Base-by-base conservation (phyloP, 371 early-diverging fungal genomes). In the Umbelopsis sp. region DNA sequence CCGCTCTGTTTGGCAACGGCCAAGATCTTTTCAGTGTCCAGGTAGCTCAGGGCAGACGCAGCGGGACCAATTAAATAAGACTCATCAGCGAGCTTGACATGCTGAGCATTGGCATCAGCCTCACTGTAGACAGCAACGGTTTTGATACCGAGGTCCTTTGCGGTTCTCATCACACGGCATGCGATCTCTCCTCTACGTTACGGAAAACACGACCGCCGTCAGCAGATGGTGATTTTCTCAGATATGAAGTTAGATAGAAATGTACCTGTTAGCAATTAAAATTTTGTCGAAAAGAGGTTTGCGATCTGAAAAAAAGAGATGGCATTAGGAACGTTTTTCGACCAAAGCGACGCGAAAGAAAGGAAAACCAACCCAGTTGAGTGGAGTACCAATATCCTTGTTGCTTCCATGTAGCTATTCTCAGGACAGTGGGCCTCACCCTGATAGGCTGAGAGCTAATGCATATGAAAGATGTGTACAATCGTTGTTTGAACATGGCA, bases 121-220 rank as follows among this genome's bases (percentile, higher is more conserved):
- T 97, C 97, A 71, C 94, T 93, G 80, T 97, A 97, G 20, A 98
- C 93, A 7, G 98, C 96, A 3, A 97, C 98, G 9, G 97, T 95
- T 79, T 94, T 91, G 86, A 98, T 94, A 65, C 97, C 97, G 66
- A 98, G 84, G 70, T 90, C 86, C 69, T 92, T 91, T 44, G 96
- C 95, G 6, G 96, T 94, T 29, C 86, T 81, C 81, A 94, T 93
- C 25, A 95, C 92, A 65, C 96, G 91, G 76, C 90, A 90, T n/a
- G 95, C 95, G 66, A 95, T 94, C 75, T 95, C 95, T 70, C 95
- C 95, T 69, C 91, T 88, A 29, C 29, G 29, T 29, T 22, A 29
- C 29, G 29, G 66, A 37, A 29, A 20, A 44, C 12, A 51, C 7
- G 41, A 12, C 2, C 10, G 41, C 12, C 12, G 22, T 24, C 32